These are phyloP conservation scores for Wolfiporia cocos DNA, from an alignment of 1,284 basidiomycete genomes.

Conservation along the genomic window DNA sequence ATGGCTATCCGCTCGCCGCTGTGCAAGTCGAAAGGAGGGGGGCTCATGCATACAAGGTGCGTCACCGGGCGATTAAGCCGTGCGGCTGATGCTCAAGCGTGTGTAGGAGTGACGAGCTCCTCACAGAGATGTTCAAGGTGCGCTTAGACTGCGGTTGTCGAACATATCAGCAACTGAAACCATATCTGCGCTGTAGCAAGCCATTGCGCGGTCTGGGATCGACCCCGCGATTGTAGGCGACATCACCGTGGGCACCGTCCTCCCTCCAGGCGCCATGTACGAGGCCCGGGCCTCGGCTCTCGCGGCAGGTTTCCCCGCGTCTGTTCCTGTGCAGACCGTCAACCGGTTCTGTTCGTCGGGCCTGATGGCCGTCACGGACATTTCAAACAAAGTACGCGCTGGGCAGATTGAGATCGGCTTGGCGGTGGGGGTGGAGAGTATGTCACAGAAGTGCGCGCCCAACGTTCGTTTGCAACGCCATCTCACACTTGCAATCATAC, in stretches of 20 bases:
- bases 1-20: conserved; percentile 72
- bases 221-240: conserved; percentile 71
- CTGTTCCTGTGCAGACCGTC: conserved; percentile 68
- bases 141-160: conserved; percentile 5
- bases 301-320: conserved; percentile 77
- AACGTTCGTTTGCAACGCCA: neutral
- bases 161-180: neutral
- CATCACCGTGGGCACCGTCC: conserved; percentile 72
- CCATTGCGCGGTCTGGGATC: conserved; percentile 54
- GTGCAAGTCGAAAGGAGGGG: conserved; percentile 75
- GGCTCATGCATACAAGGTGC: conserved; percentile 72
- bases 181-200: conserved; percentile 37
- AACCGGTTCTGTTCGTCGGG: conserved; percentile 82
- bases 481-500: neutral
- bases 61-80: no score
- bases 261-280: conserved; percentile 55
- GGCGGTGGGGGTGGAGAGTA: conserved; percentile 81
- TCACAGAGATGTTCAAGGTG: conserved; percentile 75
- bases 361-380: conserved; percentile 65
- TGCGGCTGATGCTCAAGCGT: no score
- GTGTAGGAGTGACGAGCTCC: conserved; percentile 65
- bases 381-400: conserved; percentile 76
- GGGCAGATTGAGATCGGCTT: conserved; percentile 85
- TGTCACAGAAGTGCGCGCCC: conserved; percentile 65
- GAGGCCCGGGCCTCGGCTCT: conserved; percentile 71